A percentile compares a stretch with the other conserved stretches of the same genome.
phyloP scores from a whole-genome alignment of 139 green algal species.

The Pleodorina starrii region DNA sequence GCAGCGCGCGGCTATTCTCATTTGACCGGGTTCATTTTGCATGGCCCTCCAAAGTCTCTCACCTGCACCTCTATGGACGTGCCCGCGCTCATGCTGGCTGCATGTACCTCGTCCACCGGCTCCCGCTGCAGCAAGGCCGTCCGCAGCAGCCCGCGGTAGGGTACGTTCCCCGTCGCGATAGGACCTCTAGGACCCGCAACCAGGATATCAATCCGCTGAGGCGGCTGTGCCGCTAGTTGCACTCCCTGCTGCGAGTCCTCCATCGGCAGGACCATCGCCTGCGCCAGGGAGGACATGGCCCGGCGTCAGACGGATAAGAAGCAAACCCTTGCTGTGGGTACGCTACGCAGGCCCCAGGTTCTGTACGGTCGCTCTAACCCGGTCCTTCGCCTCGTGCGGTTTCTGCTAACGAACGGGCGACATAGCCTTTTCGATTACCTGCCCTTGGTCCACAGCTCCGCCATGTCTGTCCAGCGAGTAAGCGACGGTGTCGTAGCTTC shows the following conservation, averaged over 20 bases:
- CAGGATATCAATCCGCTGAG: background rate
- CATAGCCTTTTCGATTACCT: too few species aligned
- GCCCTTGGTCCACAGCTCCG: background rate
- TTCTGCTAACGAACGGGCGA: too few species aligned
- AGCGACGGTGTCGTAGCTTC: conserved; percentile 13
- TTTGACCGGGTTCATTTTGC: too few species aligned
- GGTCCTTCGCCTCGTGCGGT: too few species aligned
- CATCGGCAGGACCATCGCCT: conserved; percentile 31
- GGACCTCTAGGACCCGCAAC: background rate
- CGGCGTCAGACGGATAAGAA: background rate
- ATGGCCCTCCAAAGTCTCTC: too few species aligned
- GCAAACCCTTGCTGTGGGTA: background rate
- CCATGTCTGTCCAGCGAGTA: conserved; percentile 23
- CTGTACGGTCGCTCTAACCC: too few species aligned
- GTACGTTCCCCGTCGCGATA: background rate
- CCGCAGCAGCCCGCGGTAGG: conserved; percentile 39
- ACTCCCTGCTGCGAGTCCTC: background rate
- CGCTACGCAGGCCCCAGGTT: too few species aligned
- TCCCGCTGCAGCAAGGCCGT: conserved; percentile 27
- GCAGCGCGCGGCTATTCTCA: too few species aligned
- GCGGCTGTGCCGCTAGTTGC: background rate
- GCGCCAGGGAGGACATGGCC: too few species aligned
- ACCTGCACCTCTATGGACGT: conserved; percentile 26
- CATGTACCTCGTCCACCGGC: conserved; percentile 20
- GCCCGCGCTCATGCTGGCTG: background rate